phyloP scores from a whole-genome alignment of 345 rosid species.

The Arabidopsis arenosa region DNA sequence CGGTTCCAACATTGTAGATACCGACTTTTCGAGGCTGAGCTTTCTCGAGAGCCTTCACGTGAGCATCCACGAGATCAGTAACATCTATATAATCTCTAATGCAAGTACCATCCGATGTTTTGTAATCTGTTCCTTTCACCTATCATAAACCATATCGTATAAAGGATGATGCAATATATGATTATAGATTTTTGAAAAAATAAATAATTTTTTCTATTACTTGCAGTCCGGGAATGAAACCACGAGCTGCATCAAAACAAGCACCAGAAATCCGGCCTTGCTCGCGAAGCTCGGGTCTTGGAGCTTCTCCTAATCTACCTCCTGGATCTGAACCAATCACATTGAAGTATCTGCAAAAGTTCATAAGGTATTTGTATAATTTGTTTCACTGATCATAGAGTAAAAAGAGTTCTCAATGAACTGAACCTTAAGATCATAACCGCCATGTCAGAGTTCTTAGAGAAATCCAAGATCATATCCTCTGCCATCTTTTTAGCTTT shows the following conservation, averaged over 20 bases:
- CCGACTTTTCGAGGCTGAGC: constrained; percentile 78
- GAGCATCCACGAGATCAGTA: constrained; percentile 97
- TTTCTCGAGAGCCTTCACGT: constrained; percentile 91
- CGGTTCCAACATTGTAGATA: constrained; percentile 98
- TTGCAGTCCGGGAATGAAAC: constrained; percentile 80
- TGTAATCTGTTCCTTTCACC: constrained; percentile 98
- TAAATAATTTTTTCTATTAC: constrained; percentile 43
- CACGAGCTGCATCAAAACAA: constrained; percentile 99
- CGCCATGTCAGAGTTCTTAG: constrained; percentile 87
- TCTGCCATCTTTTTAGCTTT: constrained; percentile 99
- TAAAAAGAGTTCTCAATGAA: neutral
- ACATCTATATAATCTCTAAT: constrained; percentile 95
- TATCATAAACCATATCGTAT: constrained; percentile 41
- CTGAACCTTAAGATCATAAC: constrained; percentile 90
- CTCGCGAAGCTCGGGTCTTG: constrained; percentile 92
- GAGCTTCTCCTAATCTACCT: constrained; percentile 98
- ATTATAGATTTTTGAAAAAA: neutral
- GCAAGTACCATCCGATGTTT: constrained; percentile 91
- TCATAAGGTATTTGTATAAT: neutral
- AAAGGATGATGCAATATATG: constrained; percentile 6
- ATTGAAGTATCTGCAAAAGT: constrained; percentile 80
- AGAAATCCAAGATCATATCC: constrained; percentile 91
- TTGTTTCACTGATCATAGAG: constrained; percentile 13
- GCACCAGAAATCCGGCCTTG: constrained; percentile 99
- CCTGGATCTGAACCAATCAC: constrained; percentile 98